These are phyloP conservation scores for Russula lepida DNA, from an alignment of 768 basidiomycete genomes.

Conservation along the genomic window DNA sequence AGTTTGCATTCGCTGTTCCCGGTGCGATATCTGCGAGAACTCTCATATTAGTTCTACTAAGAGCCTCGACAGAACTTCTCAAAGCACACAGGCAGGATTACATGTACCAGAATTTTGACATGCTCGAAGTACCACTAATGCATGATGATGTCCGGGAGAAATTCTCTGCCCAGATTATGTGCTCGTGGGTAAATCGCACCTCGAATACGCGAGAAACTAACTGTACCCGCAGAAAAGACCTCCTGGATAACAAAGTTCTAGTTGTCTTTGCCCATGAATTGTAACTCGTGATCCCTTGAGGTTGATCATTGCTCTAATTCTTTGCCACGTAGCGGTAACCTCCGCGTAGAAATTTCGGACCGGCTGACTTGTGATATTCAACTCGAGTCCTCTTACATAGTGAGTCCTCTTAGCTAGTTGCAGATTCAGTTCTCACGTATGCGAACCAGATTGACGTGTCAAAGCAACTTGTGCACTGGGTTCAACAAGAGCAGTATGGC, in stretches of 20 bases:
- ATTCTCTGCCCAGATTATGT: conserved; percentile 78
- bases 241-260: conserved; percentile 68
- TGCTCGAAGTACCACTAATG: conserved; percentile 78
- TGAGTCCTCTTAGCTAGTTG: conserved; percentile 28
- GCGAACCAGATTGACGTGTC: conserved; percentile 73
- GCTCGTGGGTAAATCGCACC: conserved; percentile 59
- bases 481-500: conserved; percentile 53
- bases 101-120: conserved; percentile 62
- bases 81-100: conserved; percentile 85
- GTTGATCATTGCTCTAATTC: neutral
- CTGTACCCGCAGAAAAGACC: conserved; percentile 46
- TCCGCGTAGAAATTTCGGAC: conserved; percentile 75
- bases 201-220: neutral
- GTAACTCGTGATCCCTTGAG: conserved; percentile 33
- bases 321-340: conserved; percentile 57
- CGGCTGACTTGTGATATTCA: conserved; percentile 64
- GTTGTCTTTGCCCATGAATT: conserved; percentile 93
- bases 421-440: neutral
- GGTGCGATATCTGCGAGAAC: conserved; percentile 32
- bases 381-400: conserved; percentile 78
- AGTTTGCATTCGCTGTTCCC: conserved; percentile 57
- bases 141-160: conserved; percentile 54
- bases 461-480: conserved; percentile 72
- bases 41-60: neutral
- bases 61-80: conserved; percentile 54